phyloP scores from a whole-genome alignment of 192 early-diverging fungal species.

The Coemansia sp. region DNA sequence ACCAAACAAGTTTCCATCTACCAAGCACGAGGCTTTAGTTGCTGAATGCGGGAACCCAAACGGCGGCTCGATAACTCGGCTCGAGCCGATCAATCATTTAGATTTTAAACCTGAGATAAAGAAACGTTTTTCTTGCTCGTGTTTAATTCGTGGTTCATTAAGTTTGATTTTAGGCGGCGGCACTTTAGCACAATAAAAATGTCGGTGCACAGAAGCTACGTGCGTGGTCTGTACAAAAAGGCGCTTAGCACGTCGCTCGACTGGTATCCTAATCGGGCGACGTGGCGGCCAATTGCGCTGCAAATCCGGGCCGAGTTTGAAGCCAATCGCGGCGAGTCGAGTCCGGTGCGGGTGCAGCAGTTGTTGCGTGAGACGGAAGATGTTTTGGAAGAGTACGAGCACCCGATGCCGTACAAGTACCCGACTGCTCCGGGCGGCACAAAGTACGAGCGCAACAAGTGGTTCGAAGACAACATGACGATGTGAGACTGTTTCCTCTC shows the following conservation, averaged over 20 bases:
- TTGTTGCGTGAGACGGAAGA: conserved; percentile 71
- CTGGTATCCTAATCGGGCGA: conserved; percentile 83
- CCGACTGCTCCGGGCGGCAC: conserved; percentile 53
- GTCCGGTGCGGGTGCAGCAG: conserved; percentile 69
- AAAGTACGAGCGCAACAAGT: conserved; percentile 57
- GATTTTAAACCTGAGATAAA: background rate
- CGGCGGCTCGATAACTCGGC: background rate
- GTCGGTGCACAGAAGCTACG: conserved; percentile 67
- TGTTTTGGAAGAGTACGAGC: conserved; percentile 68
- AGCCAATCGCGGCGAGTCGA: conserved; percentile 69
- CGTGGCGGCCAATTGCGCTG: conserved; percentile 79
- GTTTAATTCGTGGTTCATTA: background rate
- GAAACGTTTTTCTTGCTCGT: no score
- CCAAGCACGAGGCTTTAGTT: background rate
- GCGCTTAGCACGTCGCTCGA: conserved; percentile 79
- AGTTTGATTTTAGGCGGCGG: background rate
- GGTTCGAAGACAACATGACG: conserved; percentile 54
- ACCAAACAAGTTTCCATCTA: no score
- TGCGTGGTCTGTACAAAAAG: conserved; percentile 81
- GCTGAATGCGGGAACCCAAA: background rate
- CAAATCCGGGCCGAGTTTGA: conserved; percentile 86
- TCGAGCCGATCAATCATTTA: background rate
- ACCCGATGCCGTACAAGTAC: conserved; percentile 82
- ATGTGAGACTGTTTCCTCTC: conserved; percentile 6
- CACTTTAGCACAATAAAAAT: conserved; percentile 12